A percentile compares a stretch with the other conserved stretches of the same genome.
These are phyloP conservation scores for Prunus davidiana DNA, from an alignment of 306 rosid species.

Conservation along the genomic window DNA sequence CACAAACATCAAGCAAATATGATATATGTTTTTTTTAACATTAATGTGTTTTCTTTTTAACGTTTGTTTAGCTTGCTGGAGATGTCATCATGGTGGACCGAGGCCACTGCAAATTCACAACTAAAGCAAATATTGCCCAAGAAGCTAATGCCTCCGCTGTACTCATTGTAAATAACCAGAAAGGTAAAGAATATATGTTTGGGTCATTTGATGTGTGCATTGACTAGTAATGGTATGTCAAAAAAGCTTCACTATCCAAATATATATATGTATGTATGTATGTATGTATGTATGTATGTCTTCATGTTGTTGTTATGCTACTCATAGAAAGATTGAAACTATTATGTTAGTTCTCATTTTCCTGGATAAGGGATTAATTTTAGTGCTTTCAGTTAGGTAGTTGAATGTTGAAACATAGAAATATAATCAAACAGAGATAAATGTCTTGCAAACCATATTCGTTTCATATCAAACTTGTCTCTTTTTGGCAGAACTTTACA, in stretches of 20 bases:
- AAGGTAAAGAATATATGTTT: conserved; percentile 41
- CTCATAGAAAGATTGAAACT: background rate
- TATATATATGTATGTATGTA: background rate
- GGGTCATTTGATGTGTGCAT: background rate
- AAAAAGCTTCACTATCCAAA: background rate
- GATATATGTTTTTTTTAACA: background rate
- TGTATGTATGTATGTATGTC: too few species aligned
- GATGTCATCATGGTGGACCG: conserved; percentile 90
- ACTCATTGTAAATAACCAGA: conserved; percentile 76
- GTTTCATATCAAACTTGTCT: conserved; percentile 22
- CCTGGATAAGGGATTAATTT: background rate
- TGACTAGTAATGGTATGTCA: background rate
- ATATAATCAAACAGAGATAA: background rate
- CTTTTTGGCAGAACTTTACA: conserved; percentile 75
- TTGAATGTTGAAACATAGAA: background rate
- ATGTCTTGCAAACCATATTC: background rate
- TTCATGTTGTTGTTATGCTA: background rate
- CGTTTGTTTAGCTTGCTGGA: conserved; percentile 59
- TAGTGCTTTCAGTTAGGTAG: background rate
- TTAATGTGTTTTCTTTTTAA: conserved; percentile 16
- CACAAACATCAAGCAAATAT: conserved; percentile 6
- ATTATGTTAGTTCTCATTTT: background rate
- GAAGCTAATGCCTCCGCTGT: conserved; percentile 94
- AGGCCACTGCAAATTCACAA: conserved; percentile 81
- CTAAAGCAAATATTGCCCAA: conserved; percentile 77